A percentile compares a stretch with the other conserved stretches of the same genome.
phyloP scores from a whole-genome alignment of 306 rosid genomes.

The Prunus padus region DNA sequence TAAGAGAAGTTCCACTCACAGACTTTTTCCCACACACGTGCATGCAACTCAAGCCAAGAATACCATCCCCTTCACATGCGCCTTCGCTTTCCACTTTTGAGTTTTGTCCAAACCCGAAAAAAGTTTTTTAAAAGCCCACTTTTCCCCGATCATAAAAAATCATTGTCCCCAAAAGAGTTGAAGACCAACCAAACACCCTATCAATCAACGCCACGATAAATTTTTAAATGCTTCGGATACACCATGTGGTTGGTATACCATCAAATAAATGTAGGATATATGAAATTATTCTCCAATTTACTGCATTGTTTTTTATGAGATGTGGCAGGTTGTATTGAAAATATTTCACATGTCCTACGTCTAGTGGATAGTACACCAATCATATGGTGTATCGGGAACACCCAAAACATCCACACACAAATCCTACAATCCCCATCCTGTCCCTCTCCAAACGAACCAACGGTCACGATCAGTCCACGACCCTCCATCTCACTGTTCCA shows the following conservation, averaged over 20 bases:
- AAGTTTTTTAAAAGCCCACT: background rate
- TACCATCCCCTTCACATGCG: constrained; percentile 5
- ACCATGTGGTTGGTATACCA: no score
- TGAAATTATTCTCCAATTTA: no score
- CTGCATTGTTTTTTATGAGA: no score
- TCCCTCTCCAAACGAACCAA: background rate
- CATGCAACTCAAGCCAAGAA: background rate
- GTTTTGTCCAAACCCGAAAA: background rate
- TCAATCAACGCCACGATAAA: no score
- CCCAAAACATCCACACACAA: background rate
- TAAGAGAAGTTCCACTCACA: no score
- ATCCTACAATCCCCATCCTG: background rate
- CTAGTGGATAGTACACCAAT: no score
- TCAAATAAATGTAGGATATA: no score
- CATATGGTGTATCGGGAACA: no score
- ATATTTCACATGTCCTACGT: no score
- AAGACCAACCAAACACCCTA: background rate
- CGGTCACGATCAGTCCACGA: background rate
- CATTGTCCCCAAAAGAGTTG: background rate
- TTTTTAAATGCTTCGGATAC: no score
- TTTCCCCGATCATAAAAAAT: constrained; percentile 11
- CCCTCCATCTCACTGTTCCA: background rate
- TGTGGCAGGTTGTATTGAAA: no score
- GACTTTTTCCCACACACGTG: background rate
- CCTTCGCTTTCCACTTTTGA: background rate